A percentile compares a stretch with the other conserved stretches of the same genome.
phyloP scores from a whole-genome alignment of 1,284 basidiomycete genomes.

The Naganishia cerealis region DNA sequence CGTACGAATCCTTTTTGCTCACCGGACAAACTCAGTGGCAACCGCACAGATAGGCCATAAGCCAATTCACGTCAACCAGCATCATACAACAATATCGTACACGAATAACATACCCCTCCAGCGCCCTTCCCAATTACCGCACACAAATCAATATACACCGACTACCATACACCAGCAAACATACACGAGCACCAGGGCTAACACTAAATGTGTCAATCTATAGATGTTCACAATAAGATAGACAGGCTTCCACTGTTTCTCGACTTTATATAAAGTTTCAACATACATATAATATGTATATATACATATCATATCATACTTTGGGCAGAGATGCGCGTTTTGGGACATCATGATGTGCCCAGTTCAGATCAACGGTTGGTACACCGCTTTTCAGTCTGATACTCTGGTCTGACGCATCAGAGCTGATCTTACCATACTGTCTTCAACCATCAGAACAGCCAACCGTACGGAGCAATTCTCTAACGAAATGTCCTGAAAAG shows the following conservation, averaged over 20 bases:
- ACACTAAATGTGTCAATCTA: neutral
- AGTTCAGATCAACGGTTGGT: no score
- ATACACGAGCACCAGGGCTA: neutral
- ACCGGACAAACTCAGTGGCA: slow-evolving; percentile 47
- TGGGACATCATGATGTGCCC: no score
- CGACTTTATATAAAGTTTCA: neutral
- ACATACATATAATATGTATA: neutral
- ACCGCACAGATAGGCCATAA: slow-evolving; percentile 38
- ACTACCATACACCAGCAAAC: no score
- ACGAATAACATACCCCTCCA: neutral
- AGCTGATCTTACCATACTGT: neutral
- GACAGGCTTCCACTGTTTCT: neutral
- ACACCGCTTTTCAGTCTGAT: no score
- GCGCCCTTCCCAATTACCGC: no score
- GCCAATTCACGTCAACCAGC: neutral
- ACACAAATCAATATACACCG: no score
- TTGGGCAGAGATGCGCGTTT: no score
- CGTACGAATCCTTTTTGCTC: slow-evolving; percentile 47
- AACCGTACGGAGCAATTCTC: neutral
- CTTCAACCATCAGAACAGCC: neutral
- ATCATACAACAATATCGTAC: neutral
- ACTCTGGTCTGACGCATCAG: no score
- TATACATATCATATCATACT: neutral
- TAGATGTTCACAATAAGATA: neutral
- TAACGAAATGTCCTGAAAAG: neutral